Percentiles rank a stretch among this genome's conserved stretches.
phyloP scores from a whole-genome alignment of 768 basidiomycete species.

The Mycena filopes region DNA sequence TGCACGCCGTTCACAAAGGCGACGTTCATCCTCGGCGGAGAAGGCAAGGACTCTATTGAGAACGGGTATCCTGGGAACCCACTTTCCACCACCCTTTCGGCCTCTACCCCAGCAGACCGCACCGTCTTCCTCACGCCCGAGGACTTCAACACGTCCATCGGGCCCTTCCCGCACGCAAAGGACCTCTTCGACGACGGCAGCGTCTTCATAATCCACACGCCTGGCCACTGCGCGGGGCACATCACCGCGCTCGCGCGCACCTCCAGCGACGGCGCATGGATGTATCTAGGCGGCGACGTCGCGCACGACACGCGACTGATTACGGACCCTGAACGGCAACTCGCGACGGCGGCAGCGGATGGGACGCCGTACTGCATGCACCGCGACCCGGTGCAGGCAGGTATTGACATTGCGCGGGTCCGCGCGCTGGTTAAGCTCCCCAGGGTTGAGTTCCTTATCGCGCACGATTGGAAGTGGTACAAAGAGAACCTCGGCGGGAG shows the following conservation, averaged over 20 bases:
- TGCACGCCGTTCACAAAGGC: conserved; percentile 55
- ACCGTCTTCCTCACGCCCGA: conserved; percentile 50
- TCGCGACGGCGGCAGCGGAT: conserved; percentile 47
- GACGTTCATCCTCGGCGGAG: conserved; percentile 60
- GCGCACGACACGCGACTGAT: conserved; percentile 66
- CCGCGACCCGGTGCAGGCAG: conserved; percentile 52
- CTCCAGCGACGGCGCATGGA: conserved; percentile 62
- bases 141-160: conserved; percentile 50
- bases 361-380: conserved; percentile 53
- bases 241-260: conserved; percentile 65
- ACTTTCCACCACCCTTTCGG: conserved; percentile 41
- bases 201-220: conserved; percentile 66
- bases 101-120: conserved; percentile 51
- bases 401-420: conserved; percentile 53
- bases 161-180: conserved; percentile 60
- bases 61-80: conserved; percentile 57
- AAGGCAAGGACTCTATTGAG: conserved; percentile 45
- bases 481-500: conserved; percentile 52
- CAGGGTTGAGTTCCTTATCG: conserved; percentile 58
- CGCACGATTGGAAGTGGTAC: conserved; percentile 67
- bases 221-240: conserved; percentile 68
- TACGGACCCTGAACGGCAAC: conserved; percentile 50
- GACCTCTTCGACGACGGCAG: conserved; percentile 70
- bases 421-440: conserved; percentile 48
- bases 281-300: conserved; percentile 65